Conservation (phyloP, 2,329 filamentous ascomycete genomes). For the Fusarium robinianum region DNA sequence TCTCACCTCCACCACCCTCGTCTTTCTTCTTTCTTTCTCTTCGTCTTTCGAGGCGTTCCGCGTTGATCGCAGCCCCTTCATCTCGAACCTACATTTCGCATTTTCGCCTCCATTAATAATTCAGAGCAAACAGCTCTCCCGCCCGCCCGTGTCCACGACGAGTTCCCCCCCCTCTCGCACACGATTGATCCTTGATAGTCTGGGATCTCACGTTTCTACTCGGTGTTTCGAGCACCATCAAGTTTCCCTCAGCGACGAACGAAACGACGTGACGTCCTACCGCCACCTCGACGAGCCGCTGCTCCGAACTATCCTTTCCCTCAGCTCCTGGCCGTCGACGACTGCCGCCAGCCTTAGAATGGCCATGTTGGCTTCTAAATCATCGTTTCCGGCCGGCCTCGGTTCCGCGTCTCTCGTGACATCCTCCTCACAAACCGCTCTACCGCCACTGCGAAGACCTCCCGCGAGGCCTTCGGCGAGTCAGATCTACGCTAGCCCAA, state of each 20-base stretch:
- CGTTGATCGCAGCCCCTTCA: constrained; percentile 34
- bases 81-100: constrained; percentile 16
- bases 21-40: constrained; percentile 23
- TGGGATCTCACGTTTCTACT: constrained; percentile 21
- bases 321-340: constrained; percentile 9
- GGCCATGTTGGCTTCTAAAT: constrained; percentile 80
- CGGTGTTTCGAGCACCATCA: constrained; percentile 30
- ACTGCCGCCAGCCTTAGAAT: constrained; percentile 47
- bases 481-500: constrained; percentile 76
- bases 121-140: constrained; percentile 15
- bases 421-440: constrained; percentile 52
- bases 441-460: constrained; percentile 57
- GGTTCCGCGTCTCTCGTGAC: constrained; percentile 54
- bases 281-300: too few relatives aligned
- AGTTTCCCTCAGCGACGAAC: constrained; percentile 18
- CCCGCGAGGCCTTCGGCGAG: constrained; percentile 54
- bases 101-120: constrained; percentile 31
- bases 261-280: constrained; percentile 3
- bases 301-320: constrained; percentile 3
- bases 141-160: background rate
- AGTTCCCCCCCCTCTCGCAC: constrained; percentile 14
- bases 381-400: constrained; percentile 64
- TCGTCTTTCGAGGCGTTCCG: constrained; percentile 25
- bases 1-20: constrained; percentile 17
- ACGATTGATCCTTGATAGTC: constrained; percentile 16